Evolutionary conservation across 257 asterid genomes (phyloP).

Genomic region (Galeopsis tetrahit): DNA sequence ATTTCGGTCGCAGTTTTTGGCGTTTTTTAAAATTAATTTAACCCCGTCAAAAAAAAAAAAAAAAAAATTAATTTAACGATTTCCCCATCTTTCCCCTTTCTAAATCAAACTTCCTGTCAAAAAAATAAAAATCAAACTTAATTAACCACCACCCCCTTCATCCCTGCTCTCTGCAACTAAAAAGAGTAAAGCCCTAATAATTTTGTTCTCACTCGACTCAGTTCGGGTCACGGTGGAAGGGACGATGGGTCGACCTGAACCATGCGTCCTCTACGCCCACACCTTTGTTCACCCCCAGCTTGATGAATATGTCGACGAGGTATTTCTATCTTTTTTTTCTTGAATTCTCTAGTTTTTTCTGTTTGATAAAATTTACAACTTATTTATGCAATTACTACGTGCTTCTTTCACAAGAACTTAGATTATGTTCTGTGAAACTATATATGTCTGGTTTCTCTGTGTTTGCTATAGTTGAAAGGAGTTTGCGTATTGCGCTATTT

Average conservation of each 20-base stretch:
- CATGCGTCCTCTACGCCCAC: conserved; percentile 89
- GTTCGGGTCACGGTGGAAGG: conserved; percentile 28
- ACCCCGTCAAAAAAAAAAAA: too few species aligned
- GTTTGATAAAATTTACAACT: not conserved
- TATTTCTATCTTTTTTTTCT: conserved; percentile 15
- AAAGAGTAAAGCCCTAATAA: conserved; percentile 10
- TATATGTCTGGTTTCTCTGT: not conserved
- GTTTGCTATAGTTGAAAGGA: not conserved
- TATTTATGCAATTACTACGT: not conserved
- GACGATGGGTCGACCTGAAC: conserved; percentile 86
- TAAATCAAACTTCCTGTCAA: not conserved
- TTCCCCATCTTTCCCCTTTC: not conserved
- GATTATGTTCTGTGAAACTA: not conserved
- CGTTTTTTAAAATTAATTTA: not conserved
- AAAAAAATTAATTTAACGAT: not conserved
- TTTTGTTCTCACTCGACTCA: conserved; percentile 12
- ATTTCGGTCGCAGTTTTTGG: not conserved
- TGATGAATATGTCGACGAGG: conserved; percentile 86
- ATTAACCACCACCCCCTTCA: not conserved
- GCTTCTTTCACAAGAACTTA: not conserved
- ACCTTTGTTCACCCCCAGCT: conserved; percentile 65
- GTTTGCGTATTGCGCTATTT: not conserved
- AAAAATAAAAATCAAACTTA: not conserved
- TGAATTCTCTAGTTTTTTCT: not conserved
- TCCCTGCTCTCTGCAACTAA: conserved; percentile 13